Percentiles rank a stretch among this genome's conserved stretches.
phyloP scores from a whole-genome alignment of 345 rosid genomes.

The Litchi chinensis region DNA sequence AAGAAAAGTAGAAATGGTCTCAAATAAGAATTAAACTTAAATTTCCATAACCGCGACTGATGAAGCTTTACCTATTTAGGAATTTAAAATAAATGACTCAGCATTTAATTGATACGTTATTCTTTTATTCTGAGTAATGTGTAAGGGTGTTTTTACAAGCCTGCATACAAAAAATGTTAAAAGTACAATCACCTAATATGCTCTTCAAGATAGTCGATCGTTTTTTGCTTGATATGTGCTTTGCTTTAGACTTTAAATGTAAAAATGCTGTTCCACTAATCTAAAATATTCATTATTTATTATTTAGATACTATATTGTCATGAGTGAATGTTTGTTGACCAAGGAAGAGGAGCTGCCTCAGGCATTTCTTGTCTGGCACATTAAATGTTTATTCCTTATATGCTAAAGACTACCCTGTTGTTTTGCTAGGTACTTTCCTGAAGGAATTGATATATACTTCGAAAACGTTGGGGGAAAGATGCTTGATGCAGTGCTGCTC shows the following conservation, averaged over 20 bases:
- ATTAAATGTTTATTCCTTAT: no score
- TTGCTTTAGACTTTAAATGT: no score
- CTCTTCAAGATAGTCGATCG: not conserved
- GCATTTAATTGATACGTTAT: not conserved
- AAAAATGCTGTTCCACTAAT: no score
- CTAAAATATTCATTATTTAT: no score
- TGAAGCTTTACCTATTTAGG: not conserved
- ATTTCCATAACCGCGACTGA: not conserved
- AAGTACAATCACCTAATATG: no score
- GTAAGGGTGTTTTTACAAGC: not conserved
- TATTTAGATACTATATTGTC: no score
- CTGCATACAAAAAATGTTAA: not conserved
- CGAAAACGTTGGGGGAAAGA: conserved; percentile 59
- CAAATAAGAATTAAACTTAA: not conserved
- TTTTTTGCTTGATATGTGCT: not conserved
- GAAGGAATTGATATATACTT: conserved; percentile 64
- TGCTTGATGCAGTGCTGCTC: conserved; percentile 56
- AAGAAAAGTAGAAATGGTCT: not conserved
- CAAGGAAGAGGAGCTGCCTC: not conserved
- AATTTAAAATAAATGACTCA: no score
- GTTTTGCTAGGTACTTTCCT: conserved; percentile 45
- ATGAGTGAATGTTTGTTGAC: no score
- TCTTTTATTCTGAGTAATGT: not conserved
- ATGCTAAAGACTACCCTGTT: not conserved
- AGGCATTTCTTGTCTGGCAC: no score